Conservation (phyloP, 2,329 filamentous ascomycete species). For the Emydomyces testavorans region DNA sequence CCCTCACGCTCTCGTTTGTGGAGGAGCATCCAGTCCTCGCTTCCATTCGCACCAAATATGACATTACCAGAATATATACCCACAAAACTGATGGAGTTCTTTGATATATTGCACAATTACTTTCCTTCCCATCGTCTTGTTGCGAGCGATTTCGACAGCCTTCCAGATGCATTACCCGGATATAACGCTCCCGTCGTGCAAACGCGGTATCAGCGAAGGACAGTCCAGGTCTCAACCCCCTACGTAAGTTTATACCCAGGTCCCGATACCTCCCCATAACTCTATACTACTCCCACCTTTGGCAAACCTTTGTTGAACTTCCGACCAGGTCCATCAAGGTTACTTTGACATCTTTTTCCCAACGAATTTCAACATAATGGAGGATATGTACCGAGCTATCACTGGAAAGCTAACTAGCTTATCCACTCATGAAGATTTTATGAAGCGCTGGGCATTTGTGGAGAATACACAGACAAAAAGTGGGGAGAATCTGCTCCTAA, state of each 20-base stretch:
- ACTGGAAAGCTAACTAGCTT: conserved; percentile 85
- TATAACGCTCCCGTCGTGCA: conserved; percentile 93
- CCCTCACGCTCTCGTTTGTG: conserved; percentile 41
- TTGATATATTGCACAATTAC: conserved; percentile 73
- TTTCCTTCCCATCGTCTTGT: conserved; percentile 85
- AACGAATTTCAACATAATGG: conserved; percentile 82
- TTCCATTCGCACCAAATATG: conserved; percentile 65
- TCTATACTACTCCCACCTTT: not conserved
- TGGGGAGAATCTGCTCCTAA: conserved; percentile 85
- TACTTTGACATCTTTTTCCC: conserved; percentile 99
- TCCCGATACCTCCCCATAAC: not conserved
- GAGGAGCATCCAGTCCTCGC: conserved; percentile 49
- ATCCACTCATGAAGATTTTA: conserved; percentile 77
- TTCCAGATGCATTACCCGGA: conserved; percentile 72
- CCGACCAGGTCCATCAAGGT: conserved; percentile 76
- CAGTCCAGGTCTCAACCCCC: conserved; percentile 80
- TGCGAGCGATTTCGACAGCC: conserved; percentile 76
- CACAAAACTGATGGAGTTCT: conserved; percentile 91
- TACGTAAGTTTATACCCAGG: conserved; percentile 54
- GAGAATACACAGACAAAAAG: conserved; percentile 80
- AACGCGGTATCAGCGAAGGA: conserved; percentile 76
- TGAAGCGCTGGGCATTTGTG: conserved; percentile 77
- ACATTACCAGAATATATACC: conserved; percentile 85
- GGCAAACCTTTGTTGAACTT: not conserved
- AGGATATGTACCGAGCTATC: conserved; percentile 82